Evolutionary conservation across 208 protist species (phyloP), one percentile per base, ranked within the genome.

Genomic region (Trypanosoma platydactyli): DNA sequence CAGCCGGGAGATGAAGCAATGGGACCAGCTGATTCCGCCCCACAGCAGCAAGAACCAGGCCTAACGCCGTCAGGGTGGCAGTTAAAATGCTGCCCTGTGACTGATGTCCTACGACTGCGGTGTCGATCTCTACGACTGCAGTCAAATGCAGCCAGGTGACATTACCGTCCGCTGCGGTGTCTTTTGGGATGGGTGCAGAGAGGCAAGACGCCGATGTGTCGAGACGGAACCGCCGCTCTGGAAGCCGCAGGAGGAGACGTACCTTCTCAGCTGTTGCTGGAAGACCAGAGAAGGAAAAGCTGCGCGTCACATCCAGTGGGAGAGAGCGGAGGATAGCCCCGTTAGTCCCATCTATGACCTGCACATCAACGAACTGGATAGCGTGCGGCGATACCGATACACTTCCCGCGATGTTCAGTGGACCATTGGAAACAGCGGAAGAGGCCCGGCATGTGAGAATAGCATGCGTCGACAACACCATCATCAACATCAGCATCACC

Each of bases 281-380:
- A 13, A 92, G 73, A 24, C 73, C 80, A 42, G 74, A 53, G 53
- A 92, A 88, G 54, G 77, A 77, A 76, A 92, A 88, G 18, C 75
- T 86, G 70, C 64, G 76, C 35, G 80, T 89, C n/a, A 63, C 58
- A 48, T 88, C 83, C 16, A 89, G 71, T 18, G 66, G 73, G 13
- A 63, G 64, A 24, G 71, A 83, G 60, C 86, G 83, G n/a, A 85
- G 65, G n/a, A 89, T 77, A 20, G 68, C 63, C 20, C 81, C 81
- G 24, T 63, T 86, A 41, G 46, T 57, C 41, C 76, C 71, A 42
- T 92, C 81, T 58, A 92, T 68, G 0, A 79, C 83, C 30, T 79
- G 81, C 46, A 92, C 71, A 41, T 86, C 70, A 1, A 92, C 56
- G 63, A 83, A 92, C 30, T 69, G 80, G 22, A 59, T 58, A 18